These are phyloP conservation scores for Tricharina praecox DNA, from an alignment of 495 filamentous ascomycete genomes.

Conservation along the genomic window DNA sequence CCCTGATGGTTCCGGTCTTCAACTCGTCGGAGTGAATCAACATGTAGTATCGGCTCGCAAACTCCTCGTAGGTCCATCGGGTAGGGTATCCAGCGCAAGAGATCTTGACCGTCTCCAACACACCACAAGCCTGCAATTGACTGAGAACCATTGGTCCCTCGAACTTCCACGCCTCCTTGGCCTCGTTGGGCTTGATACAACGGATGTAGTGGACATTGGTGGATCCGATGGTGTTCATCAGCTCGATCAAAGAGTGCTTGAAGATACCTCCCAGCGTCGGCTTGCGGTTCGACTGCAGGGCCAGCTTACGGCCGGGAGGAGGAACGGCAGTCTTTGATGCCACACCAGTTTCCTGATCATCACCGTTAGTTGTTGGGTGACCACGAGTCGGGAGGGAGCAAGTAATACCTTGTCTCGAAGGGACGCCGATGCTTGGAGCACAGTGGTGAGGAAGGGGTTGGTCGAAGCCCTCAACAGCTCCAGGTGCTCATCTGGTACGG, in stretches of 20 bases:
- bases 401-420: constrained; percentile 68
- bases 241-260: constrained; percentile 92
- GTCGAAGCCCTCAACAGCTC: constrained; percentile 70
- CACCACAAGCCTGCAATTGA: constrained; percentile 94
- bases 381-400: background rate
- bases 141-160: constrained; percentile 98
- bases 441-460: constrained; percentile 70
- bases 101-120: constrained; percentile 94
- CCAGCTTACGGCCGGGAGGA: constrained; percentile 5
- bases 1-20: constrained; percentile 70
- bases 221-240: constrained; percentile 93
- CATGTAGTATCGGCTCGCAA: constrained; percentile 97
- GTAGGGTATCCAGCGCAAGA: constrained; percentile 96
- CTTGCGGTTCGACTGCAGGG: constrained; percentile 58
- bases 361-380: background rate
- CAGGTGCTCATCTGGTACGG: constrained; percentile 95
- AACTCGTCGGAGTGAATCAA: constrained; percentile 77
- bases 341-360: constrained; percentile 4
- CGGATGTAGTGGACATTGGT: constrained; percentile 99
- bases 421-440: constrained; percentile 66
- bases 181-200: constrained; percentile 98
- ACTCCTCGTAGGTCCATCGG: constrained; percentile 97
- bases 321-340: constrained; percentile 6
- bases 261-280: constrained; percentile 96
- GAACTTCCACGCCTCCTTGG: constrained; percentile 93